Conservation (phyloP, 768 basidiomycete genomes). For the Boletus bicolor region DNA sequence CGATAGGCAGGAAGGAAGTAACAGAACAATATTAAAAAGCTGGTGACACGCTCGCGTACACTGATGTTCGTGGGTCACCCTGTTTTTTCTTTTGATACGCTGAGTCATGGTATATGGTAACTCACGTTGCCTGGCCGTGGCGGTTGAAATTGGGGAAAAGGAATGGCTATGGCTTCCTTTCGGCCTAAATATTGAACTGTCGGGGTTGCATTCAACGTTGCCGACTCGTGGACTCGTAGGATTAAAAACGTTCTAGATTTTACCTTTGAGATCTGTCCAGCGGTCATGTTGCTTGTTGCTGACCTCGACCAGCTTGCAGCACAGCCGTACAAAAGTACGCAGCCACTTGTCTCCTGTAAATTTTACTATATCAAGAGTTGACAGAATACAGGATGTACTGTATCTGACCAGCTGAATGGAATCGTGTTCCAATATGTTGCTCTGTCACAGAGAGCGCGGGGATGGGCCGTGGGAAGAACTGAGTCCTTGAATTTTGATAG, state of each 20-base stretch:
- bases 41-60: not conserved
- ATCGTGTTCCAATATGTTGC: too few species aligned
- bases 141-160: not conserved
- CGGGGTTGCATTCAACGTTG: not conserved
- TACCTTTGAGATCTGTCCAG: not conserved
- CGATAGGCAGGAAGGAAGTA: not conserved
- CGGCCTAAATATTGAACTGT: not conserved
- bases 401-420: not conserved
- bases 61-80: not conserved
- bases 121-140: not conserved
- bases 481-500: slow-evolving; percentile 27
- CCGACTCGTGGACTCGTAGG: not conserved
- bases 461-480: slow-evolving; percentile 25
- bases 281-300: not conserved
- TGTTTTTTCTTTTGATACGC: not conserved
- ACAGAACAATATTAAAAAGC: not conserved
- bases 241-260: not conserved
- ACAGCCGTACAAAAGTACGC: not conserved
- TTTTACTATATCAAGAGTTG: not conserved
- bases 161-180: not conserved
- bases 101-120: not conserved
- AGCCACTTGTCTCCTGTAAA: not conserved
- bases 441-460: not conserved
- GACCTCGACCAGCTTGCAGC: too few species aligned
- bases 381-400: not conserved